phyloP scores from a whole-genome alignment of 169 alveolate genomes.

The Fabrea salina region DNA sequence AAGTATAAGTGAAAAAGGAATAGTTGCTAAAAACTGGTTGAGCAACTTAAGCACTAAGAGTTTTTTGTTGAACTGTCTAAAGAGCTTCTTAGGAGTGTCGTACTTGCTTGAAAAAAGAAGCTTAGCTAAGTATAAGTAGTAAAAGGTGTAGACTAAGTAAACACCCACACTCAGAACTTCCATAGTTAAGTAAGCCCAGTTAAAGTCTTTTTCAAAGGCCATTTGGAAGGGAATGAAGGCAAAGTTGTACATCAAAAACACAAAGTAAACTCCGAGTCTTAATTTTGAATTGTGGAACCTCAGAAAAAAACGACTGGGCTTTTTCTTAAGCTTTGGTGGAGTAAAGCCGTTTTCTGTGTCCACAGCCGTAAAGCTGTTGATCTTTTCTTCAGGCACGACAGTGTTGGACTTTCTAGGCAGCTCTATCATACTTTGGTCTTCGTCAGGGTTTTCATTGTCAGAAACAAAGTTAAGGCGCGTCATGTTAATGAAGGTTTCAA shows the following conservation, averaged over 20 bases:
- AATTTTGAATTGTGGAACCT: neutral
- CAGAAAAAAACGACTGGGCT: neutral
- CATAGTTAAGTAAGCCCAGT: conserved; percentile 11
- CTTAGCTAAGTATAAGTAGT: neutral
- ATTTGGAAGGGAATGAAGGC: conserved; percentile 48
- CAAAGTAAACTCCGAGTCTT: neutral
- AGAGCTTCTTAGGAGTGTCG: neutral
- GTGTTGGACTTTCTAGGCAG: too few species aligned
- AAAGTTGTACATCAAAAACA: conserved; percentile 35
- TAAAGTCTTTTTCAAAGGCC: conserved; percentile 41
- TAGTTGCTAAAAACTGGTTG: neutral
- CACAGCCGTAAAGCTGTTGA: neutral
- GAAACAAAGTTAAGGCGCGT: too few species aligned
- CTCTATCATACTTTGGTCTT: too few species aligned
- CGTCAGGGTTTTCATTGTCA: too few species aligned
- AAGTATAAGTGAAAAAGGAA: conserved; percentile 50
- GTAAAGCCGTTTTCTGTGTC: neutral
- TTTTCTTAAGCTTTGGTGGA: too few species aligned
- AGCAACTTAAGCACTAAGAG: neutral
- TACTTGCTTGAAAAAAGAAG: neutral
- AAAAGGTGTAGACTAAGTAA: neutral
- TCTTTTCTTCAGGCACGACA: too few species aligned
- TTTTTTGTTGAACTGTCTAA: neutral
- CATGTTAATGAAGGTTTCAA: neutral
- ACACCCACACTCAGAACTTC: conserved; percentile 29